A percentile compares a stretch with the other conserved stretches of the same genome.
phyloP scores from a whole-genome alignment of 805 yeast genomes.

The Yamadazyma takamatsuzukensis region DNA sequence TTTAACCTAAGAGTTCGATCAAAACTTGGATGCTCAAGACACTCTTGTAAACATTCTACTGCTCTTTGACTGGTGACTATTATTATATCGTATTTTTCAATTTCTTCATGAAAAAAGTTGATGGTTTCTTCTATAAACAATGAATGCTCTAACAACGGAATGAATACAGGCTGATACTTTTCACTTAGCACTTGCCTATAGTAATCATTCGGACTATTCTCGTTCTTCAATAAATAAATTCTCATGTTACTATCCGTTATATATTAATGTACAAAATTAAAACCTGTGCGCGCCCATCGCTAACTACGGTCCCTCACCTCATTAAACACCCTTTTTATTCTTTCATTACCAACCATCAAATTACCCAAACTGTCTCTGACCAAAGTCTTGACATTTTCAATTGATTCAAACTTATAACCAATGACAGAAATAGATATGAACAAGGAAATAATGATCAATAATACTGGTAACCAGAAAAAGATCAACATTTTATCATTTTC shows the following conservation, averaged over 20 bases:
- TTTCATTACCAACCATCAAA: conserved; percentile 41
- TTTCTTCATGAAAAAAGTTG: conserved; percentile 38
- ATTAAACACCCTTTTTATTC: conserved; percentile 34
- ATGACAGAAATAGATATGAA: conserved; percentile 40
- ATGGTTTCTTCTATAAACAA: conserved; percentile 45
- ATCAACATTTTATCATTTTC: conserved; percentile 78
- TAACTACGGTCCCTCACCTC: conserved; percentile 5
- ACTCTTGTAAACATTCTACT: conserved; percentile 66
- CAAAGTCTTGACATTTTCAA: conserved; percentile 30
- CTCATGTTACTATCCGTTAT: conserved; percentile 9
- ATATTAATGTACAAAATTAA: not conserved
- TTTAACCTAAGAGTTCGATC: conserved; percentile 7
- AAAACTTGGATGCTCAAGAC: conserved; percentile 27
- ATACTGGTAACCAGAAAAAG: conserved; percentile 88
- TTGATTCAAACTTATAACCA: conserved; percentile 35
- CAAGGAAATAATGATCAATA: conserved; percentile 52
- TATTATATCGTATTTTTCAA: conserved; percentile 31
- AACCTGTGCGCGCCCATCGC: not conserved
- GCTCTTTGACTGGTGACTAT: conserved; percentile 91
- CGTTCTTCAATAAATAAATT: conserved; percentile 65
- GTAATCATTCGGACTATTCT: conserved; percentile 64
- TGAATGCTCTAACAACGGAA: conserved; percentile 72
- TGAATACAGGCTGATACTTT: conserved; percentile 40
- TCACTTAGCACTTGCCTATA: conserved; percentile 30
- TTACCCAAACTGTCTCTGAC: conserved; percentile 39